Percentiles rank a stretch among this genome's conserved stretches.
These are phyloP conservation scores for Sugiyamaella castrensis DNA, from an alignment of 1,139 yeast species.

Conservation along the genomic window DNA sequence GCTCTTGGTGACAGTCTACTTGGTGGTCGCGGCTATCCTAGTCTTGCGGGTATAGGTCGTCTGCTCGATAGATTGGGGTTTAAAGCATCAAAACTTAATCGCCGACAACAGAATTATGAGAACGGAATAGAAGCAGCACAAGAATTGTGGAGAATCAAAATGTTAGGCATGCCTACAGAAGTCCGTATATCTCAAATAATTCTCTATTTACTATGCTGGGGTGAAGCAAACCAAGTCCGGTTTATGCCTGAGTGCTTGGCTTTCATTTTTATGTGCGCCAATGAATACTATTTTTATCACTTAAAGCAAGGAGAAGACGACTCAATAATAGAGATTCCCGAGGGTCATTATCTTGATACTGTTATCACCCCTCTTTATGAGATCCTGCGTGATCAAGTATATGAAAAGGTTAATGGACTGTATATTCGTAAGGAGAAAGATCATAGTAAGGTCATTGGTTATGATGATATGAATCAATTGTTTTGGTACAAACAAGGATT, in stretches of 20 bases:
- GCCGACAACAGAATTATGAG: constrained; percentile 6
- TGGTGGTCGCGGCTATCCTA: no score
- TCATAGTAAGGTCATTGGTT: constrained; percentile 70
- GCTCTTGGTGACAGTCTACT: no score
- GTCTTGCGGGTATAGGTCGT: constrained; percentile 50
- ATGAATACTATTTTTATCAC: constrained; percentile 52
- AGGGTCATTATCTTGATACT: constrained; percentile 54
- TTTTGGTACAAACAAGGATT: constrained; percentile 78
- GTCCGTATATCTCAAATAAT: constrained; percentile 66
- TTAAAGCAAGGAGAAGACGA: not conserved
- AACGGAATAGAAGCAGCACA: constrained; percentile 37
- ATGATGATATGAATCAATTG: constrained; percentile 81
- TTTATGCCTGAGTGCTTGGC: constrained; percentile 86
- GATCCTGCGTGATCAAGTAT: constrained; percentile 58
- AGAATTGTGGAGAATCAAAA: constrained; percentile 55
- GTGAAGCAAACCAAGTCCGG: constrained; percentile 79
- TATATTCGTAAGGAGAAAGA: constrained; percentile 57
- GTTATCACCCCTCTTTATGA: constrained; percentile 73
- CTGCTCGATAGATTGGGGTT: not conserved
- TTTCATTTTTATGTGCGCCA: constrained; percentile 73
- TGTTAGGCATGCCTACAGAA: constrained; percentile 52
- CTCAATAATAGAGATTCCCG: constrained; percentile 1
- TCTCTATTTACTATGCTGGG: constrained; percentile 76
- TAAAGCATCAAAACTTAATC: not conserved
- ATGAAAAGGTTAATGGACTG: constrained; percentile 37